Evolutionary conservation across 768 basidiomycete genomes (phyloP), one percentile per base, ranked within the genome.

Genomic region (Dentipellis sp.): DNA sequence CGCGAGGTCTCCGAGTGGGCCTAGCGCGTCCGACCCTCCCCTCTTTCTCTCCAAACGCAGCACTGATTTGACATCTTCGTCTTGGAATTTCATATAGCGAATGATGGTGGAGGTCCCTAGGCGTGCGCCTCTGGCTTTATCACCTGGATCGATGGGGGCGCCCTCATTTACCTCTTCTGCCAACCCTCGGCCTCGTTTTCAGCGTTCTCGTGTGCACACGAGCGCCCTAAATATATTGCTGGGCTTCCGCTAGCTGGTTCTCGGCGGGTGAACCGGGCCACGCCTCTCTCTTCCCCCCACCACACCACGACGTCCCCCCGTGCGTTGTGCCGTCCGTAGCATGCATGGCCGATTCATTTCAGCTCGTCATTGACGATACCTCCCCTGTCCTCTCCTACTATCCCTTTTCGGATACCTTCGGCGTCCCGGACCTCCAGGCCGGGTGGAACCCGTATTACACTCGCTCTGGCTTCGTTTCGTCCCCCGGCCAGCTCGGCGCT

Each of bases 361-460:
- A 56, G 56, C 58, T 87, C 68, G 60, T 68, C 57, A 72, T 90
- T 63, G 78, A 84, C 68, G 81, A 88, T 66, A 80, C 81, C 54
- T 88, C 87, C 45, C 87, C 87, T 4, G 64, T 74, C 48, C 71
- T 89, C 60, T 59, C 63, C 23, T 90, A 88, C 71, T 74, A 67
- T 57, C 87, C 88, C 21, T 78, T 81, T 57, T 64, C 71, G 45
- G 83, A 86, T 67, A 78, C 76, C 10, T 70, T 81, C 56, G 71
- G 77, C 40, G 55, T 50, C 29, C 75, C 51, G 68, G 73, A 82
- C 62, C 62, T 80, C 42, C 63, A 67, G 17, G 74, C 72, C 23
- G 86, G 86, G 64, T 91, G 89, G 89, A 82, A 81, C 65, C 79
- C 86, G 16, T 79, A 75, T 69, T 88, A 78, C 68, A 68, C 71